Evolutionary conservation across 208 protist genomes (phyloP), one percentile per base, ranked within the genome.

Genomic region (Wallacemonas sp.): DNA sequence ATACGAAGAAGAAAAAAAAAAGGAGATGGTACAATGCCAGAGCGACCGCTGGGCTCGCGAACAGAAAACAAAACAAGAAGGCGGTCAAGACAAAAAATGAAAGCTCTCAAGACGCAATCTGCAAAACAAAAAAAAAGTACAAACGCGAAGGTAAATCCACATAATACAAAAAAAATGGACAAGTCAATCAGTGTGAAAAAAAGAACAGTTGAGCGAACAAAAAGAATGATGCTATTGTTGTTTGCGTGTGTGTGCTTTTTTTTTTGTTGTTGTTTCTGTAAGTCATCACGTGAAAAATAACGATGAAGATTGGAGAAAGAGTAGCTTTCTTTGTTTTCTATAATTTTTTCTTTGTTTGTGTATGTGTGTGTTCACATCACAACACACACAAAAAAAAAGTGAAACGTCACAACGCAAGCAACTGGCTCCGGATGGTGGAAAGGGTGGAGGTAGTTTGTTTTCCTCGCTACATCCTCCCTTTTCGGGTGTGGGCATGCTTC

Each of bases 31-130:
- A 41, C 36, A 41, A 41, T 57, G 31, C 10, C 14, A 25, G 29
- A 1, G 26, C 31, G 11, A 11, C 50, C 29, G 5, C 18, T 25
- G 23, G 16, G 31, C 25, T 57, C 8, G 25, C 29, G 16, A 67
- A 48, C 41, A 52, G 16, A 67, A 57, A 67, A 67, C 57, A 55
- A 67, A 59, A 67, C 57, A 67, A 57, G 25, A 52, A 70, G 20
- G 46, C 26, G 23, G 26, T 16, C 0, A 70, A 48, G 23, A 72
- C 49, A 45, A 66, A 66, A 65, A 29, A 44, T n/a, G 46, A 16
- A 29, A 65, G 36, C 36, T 41, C n/a, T 1, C n/a, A 38, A 54
- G n/a, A n/a, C 31, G 33, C 28, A 3, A 41, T n/a, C 61, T 42
- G 61, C 0, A 62, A 61, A 26, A 65, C 33, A 62, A 44, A 8